Evolutionary conservation across 805 yeast species (phyloP).

Genomic region (Candida insectorum): DNA sequence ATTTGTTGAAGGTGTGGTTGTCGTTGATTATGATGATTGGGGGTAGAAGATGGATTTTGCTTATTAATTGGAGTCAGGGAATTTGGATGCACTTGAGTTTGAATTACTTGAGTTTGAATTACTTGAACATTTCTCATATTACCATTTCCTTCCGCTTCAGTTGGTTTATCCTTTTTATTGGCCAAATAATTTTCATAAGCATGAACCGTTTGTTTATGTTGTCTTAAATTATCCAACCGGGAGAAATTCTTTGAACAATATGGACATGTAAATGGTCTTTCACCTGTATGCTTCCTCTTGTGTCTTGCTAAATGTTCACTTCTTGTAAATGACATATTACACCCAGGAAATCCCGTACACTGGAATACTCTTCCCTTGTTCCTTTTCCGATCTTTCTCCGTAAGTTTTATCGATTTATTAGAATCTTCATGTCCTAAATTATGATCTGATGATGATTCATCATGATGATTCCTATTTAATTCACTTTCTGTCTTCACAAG

Average conservation of each 20-base stretch:
- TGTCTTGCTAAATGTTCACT: slow-evolving; percentile 92
- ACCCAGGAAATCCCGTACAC: slow-evolving; percentile 82
- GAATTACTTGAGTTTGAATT: too few relatives aligned
- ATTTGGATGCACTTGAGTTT: too few relatives aligned
- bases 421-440: background rate
- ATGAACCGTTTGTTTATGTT: slow-evolving; percentile 77
- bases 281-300: slow-evolving; percentile 91
- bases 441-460: too few relatives aligned
- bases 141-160: too few relatives aligned
- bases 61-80: too few relatives aligned
- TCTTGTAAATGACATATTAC: slow-evolving; percentile 84
- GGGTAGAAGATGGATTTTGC: background rate
- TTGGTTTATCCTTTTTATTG: slow-evolving; percentile 13
- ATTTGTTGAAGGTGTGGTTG: too few relatives aligned
- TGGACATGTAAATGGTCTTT: slow-evolving; percentile 85
- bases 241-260: slow-evolving; percentile 77
- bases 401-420: too few relatives aligned
- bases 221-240: slow-evolving; percentile 83
- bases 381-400: slow-evolving; percentile 28
- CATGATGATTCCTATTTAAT: too few relatives aligned
- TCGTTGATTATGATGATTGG: too few relatives aligned
- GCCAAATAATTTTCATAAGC: slow-evolving; percentile 34
- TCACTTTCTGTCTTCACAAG: too few relatives aligned
- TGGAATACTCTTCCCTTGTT: slow-evolving; percentile 68
- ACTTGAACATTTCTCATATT: too few relatives aligned